These are phyloP conservation scores for Juglanconis juglandina DNA, from an alignment of 2,329 filamentous ascomycete genomes.

Conservation along the genomic window DNA sequence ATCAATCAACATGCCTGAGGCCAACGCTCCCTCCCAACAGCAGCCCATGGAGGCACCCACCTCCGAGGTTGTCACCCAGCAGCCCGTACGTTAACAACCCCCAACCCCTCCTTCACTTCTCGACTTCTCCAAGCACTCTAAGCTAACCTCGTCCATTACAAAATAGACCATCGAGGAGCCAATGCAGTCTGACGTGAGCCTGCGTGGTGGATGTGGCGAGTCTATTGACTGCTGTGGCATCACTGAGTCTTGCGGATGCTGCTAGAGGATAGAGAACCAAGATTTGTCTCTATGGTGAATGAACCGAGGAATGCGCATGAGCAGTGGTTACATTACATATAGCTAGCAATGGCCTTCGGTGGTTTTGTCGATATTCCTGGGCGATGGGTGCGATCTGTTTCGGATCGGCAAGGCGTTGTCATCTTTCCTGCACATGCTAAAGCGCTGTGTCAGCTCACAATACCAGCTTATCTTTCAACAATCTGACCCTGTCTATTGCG, in stretches of 20 bases:
- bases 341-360: not conserved
- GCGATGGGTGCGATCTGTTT: not conserved
- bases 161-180: constrained; percentile 2
- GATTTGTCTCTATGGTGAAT: not conserved
- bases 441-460: not conserved
- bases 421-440: not conserved
- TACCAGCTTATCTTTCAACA: no score
- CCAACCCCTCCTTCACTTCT: not conserved
- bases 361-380: not conserved
- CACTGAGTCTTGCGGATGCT: constrained; percentile 15
- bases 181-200: constrained; percentile 10
- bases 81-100: constrained; percentile 25
- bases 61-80: constrained; percentile 26
- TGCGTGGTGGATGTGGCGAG: constrained; percentile 17
- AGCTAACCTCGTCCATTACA: not conserved
- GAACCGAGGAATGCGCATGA: not conserved
- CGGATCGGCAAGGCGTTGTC: not conserved
- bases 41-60: constrained; percentile 29
- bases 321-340: not conserved
- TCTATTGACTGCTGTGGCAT: constrained; percentile 16
- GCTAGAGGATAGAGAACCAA: not conserved
- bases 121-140: not conserved
- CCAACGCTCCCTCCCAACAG: constrained; percentile 25
- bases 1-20: constrained; percentile 27
- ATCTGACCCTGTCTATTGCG: no score